phyloP scores from a whole-genome alignment of 768 basidiomycete species.

The Rhodotorula kratochvilovae region DNA sequence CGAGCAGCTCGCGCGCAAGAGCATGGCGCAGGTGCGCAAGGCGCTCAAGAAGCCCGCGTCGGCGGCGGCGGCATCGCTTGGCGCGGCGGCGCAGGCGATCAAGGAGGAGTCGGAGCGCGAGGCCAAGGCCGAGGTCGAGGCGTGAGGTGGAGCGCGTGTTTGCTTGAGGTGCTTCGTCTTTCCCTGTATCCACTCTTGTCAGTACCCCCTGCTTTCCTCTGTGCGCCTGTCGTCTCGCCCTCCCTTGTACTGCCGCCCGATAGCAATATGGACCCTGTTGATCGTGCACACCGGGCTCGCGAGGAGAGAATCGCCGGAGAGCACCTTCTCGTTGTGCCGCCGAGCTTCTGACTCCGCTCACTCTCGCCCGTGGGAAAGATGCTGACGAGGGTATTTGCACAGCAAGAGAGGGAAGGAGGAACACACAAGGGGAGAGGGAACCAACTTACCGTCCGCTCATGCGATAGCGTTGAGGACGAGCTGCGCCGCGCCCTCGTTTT shows the following conservation, averaged over 20 bases:
- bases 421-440: not conserved
- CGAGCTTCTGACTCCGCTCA: no score
- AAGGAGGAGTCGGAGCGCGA: not conserved
- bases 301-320: no score
- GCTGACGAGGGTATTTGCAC: slow-evolving; percentile 1
- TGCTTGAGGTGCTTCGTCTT: not conserved
- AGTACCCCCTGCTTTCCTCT: not conserved
- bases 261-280: no score
- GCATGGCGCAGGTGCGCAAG: slow-evolving; percentile 3
- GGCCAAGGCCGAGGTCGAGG: not conserved
- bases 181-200: not conserved
- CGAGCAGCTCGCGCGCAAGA: slow-evolving; percentile 15
- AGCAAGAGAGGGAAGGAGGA: not conserved
- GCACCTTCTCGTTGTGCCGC: no score
- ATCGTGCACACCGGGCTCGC: no score
- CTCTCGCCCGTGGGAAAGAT: no score
- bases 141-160: not conserved
- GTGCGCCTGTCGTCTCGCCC: not conserved
- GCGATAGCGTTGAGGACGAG: slow-evolving; percentile 84
- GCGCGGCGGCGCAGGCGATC: not conserved
- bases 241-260: not conserved
- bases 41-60: slow-evolving; percentile 9
- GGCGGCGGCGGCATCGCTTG: not conserved
- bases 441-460: slow-evolving; percentile 1
- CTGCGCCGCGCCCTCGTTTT: slow-evolving; percentile 76